Evolutionary conservation across 2,329 filamentous ascomycete genomes (phyloP), one percentile per base, ranked within the genome.

Genomic region (Sarocladiaceae sp.): DNA sequence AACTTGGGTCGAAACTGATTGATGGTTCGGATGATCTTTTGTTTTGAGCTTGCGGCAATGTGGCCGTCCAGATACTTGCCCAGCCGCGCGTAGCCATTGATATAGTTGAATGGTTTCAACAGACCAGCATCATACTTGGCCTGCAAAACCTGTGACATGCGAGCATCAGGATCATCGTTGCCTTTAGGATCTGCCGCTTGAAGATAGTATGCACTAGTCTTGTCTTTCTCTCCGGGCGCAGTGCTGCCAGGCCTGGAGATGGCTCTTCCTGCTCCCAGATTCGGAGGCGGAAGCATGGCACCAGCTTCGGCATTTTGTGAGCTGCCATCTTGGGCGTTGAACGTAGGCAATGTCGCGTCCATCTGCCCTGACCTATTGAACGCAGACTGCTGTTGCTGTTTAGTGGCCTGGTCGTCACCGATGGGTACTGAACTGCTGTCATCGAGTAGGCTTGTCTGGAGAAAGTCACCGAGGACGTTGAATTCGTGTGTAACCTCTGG

Each of bases 51-150:
- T 22, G 87, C 82, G 51, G 89, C 84, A 66, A 97, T 87, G 65
- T 97, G 86, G 54, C 85, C 83, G 63, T 97, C 91, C 78, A 99
- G 92, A 67, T 97, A 99, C 56, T 87, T 84, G 57, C 91, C 90
- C 46, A 99, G 75, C 28, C 91, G 83, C 11, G 90, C 87, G 68
- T 99, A 99, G 12, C 94, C 94, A 64, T 95, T 96, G 60, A 97
- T 90, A 68, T 99, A 99, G 72, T 97, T 97, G 78, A 99, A 99
- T 1, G 94, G 94, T 64, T 92, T 94, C 54, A 99, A 76, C 63
- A 99, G 78, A 2, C 94, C 94, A 1, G 94, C 94, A 59, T 97
- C 92, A 70, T 96, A 95, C 70, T 99, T 99, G 57, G 94, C 94
- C 66, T 88, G 89, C 53, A 99, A 82, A 6, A 99, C 82, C 60